Conservation (phyloP, 2,329 filamentous ascomycete genomes). For the Clonostachys byssicola region DNA sequence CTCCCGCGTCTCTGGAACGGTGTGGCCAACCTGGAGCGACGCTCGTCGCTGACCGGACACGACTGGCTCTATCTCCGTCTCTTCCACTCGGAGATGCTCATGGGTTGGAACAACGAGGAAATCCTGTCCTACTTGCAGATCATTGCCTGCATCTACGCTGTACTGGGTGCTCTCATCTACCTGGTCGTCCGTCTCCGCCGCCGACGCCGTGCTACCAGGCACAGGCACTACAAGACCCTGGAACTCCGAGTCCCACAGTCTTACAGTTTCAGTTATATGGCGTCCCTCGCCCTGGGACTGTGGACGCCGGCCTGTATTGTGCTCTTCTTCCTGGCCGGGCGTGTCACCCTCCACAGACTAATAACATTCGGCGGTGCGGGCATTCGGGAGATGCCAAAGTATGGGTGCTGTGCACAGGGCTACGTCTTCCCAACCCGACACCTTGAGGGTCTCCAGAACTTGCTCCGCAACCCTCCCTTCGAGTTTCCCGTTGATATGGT, state of each 20-base stretch:
- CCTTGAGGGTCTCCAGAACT: slow-evolving; percentile 14
- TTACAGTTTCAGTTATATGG: slow-evolving; percentile 12
- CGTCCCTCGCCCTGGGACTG: slow-evolving; percentile 17
- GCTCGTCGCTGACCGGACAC: slow-evolving; percentile 5
- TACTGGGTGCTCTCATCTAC: slow-evolving; percentile 11
- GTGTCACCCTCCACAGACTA: slow-evolving; percentile 16
- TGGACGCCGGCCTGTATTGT: slow-evolving; percentile 24
- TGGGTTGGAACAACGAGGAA: slow-evolving; percentile 31
- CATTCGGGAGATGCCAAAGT: slow-evolving; percentile 26
- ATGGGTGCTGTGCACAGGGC: slow-evolving; percentile 32
- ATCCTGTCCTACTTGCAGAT: slow-evolving; percentile 17
- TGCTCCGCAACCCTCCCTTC: slow-evolving; percentile 22
- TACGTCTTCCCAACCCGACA: slow-evolving; percentile 24
- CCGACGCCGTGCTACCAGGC: neutral
- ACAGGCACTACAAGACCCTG: slow-evolving; percentile 1
- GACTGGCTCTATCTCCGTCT: slow-evolving; percentile 30
- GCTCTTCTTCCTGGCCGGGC: slow-evolving; percentile 20
- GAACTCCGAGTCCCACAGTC: slow-evolving; percentile 2
- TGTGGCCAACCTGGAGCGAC: slow-evolving; percentile 17
- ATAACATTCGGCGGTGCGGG: slow-evolving; percentile 9
- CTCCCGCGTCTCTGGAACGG: slow-evolving; percentile 18
- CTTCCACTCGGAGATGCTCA: slow-evolving; percentile 29
- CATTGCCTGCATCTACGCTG: slow-evolving; percentile 17
- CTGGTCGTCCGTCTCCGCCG: slow-evolving; percentile 2
- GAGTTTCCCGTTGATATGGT: slow-evolving; percentile 26